Conservation (phyloP, 345 rosid genomes). For the Corchorus olitorius region DNA sequence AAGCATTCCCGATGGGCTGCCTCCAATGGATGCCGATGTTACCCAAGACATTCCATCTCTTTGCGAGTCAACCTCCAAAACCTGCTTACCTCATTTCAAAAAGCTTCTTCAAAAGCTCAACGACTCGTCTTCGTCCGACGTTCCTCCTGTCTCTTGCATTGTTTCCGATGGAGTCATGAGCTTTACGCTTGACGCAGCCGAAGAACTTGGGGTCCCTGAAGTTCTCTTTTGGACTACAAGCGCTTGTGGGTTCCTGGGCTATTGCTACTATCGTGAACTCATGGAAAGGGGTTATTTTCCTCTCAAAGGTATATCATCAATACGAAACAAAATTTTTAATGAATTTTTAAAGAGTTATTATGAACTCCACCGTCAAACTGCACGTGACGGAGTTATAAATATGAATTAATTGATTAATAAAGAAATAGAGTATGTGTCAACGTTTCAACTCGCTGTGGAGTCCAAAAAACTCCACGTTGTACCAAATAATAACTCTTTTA, state of each 20-base stretch:
- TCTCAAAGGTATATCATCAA: too few relatives aligned
- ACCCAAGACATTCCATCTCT: constrained; percentile 37
- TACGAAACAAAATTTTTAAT: too few relatives aligned
- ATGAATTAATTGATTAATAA: too few relatives aligned
- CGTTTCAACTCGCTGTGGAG: too few relatives aligned
- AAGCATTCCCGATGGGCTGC: constrained; percentile 45
- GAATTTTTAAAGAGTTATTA: too few relatives aligned
- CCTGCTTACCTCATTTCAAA: constrained; percentile 31
- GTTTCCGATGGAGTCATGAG: constrained; percentile 39
- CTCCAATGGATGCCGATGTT: constrained; percentile 17
- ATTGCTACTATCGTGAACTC: constrained; percentile 18
- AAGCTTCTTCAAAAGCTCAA: constrained; percentile 29
- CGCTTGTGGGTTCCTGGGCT: constrained; percentile 26
- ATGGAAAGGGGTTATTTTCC: too few relatives aligned
- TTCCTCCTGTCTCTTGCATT: constrained; percentile 41
- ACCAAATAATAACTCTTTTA: too few relatives aligned
- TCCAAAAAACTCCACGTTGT: too few relatives aligned
- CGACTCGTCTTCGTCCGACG: constrained; percentile 4
- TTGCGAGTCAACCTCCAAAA: constrained; percentile 28
- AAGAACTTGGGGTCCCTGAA: constrained; percentile 30
- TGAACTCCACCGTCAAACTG: too few relatives aligned
- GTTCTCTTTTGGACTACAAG: constrained; percentile 35
- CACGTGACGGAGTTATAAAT: too few relatives aligned
- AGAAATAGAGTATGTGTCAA: too few relatives aligned
- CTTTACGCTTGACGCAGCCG: constrained; percentile 33